These are phyloP conservation scores for Chaetoceros muelleri DNA, from an alignment of 108 stramenopile genomes.

Conservation along the genomic window DNA sequence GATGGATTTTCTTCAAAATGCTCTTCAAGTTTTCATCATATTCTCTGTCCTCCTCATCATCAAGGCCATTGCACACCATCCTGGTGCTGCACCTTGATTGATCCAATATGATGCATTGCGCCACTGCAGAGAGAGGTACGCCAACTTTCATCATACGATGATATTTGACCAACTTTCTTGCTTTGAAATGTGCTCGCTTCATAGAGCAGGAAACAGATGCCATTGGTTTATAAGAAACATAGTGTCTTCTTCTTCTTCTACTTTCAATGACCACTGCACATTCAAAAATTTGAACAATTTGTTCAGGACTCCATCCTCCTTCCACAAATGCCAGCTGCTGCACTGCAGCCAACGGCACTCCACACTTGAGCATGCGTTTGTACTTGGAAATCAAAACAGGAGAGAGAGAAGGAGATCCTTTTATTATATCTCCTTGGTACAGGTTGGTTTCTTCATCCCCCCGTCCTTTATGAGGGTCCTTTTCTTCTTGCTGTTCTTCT, in stretches of 20 bases:
- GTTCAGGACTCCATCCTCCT: conserved; percentile 9
- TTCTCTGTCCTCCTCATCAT: no score
- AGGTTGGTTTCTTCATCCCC: not conserved
- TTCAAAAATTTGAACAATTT: conserved; percentile 1
- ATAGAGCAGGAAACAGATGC: no score
- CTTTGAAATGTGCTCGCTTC: no score
- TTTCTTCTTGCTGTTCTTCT: conserved; percentile 13
- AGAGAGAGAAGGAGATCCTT: not conserved
- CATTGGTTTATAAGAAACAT: no score
- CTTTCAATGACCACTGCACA: no score
- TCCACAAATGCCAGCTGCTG: conserved; percentile 26
- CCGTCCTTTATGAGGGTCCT: not conserved
- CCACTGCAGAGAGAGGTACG: conserved; percentile 19
- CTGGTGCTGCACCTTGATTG: conserved; percentile 6
- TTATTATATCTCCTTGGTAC: no score
- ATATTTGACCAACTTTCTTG: no score
- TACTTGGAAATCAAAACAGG: conserved; percentile 39
- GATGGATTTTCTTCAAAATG: no score
- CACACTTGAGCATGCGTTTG: conserved; percentile 29
- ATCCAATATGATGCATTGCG: conserved; percentile 22
- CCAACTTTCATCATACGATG: conserved; percentile 28
- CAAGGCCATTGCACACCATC: no score
- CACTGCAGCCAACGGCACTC: conserved; percentile 21
- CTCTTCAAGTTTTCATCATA: no score
- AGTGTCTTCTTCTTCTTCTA: conserved; percentile 3